phyloP scores from a whole-genome alignment of 257 asterid species.

The Nemophila menziesii region DNA sequence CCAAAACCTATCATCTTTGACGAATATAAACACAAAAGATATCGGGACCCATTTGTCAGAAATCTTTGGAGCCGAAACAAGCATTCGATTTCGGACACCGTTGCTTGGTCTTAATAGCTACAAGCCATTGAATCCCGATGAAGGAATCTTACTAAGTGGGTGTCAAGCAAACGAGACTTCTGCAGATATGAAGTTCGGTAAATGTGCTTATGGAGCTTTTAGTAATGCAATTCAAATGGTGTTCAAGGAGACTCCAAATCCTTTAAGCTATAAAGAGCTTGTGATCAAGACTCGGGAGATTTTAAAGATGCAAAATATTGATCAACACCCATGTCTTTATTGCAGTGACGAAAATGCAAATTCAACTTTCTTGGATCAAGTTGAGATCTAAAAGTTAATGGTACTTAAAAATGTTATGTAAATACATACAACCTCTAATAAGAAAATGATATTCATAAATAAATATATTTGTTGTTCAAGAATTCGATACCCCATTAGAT shows the following conservation, averaged over 20 bases:
- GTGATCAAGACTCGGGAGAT: conserved; percentile 47
- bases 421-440: too few species aligned
- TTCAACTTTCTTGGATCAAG: conserved; percentile 32
- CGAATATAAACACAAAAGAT: conserved; percentile 39
- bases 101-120: conserved; percentile 12
- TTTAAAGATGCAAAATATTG: conserved; percentile 28
- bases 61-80: conserved; percentile 48
- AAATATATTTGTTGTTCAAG: too few species aligned
- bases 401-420: neutral
- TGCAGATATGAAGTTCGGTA: conserved; percentile 38
- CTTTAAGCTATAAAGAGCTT: conserved; percentile 42
- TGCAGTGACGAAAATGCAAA: conserved; percentile 55
- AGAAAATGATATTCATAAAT: too few species aligned
- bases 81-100: conserved; percentile 41
- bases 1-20: conserved; percentile 37
- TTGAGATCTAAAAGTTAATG: neutral
- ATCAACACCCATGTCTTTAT: conserved; percentile 74
- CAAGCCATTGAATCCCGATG: conserved; percentile 44
- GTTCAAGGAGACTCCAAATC: conserved; percentile 35
- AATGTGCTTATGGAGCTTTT: conserved; percentile 59
- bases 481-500: too few species aligned
- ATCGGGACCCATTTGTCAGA: conserved; percentile 48
- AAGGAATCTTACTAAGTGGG: conserved; percentile 73
- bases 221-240: conserved; percentile 50
- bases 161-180: conserved; percentile 67